Evolutionary conservation across 2,329 filamentous ascomycete genomes (phyloP), one percentile per base, ranked within the genome.

Genomic region (Apiospora koreana): DNA sequence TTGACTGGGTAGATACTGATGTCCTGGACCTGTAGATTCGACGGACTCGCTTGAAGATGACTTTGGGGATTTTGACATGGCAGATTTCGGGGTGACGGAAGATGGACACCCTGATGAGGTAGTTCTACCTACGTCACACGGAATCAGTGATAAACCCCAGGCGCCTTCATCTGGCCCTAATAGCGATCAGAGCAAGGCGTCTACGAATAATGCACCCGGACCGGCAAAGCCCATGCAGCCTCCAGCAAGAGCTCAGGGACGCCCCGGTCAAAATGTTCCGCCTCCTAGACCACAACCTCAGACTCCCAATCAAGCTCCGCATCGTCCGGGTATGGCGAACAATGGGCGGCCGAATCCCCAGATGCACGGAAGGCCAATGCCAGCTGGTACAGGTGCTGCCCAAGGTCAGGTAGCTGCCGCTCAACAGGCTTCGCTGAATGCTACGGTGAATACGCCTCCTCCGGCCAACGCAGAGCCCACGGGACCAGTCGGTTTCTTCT

Each of bases 71-170:
- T 92, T 94, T 77, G 92, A 94, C 76, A 92, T 94, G 80, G 91
- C 88, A 68, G 93, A 94, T 79, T 94, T 95, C 77, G 90, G 88
- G 66, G 91, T 92, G 9, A 83, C 86, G 12, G 87, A 93, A 72
- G 88, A 92, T 38, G 91, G 87, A 25, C 91, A 94, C 76, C 92
- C 93, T 4, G 93, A 96, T 78, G 93, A 95, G 78, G 86, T 95
- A n/a, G 81, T 87, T 41, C 80, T 95, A 16, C 81, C 86, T 9
- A 79, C 79, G n/a, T 77, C 78, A 48, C 73, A 78, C 58, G 71
- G 46, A 35, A 68, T 68, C 50, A 74, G 76, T 70, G 76, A 80
- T 65, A 78, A 75, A 74, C 71, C 76, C 68, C 73, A 78, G 68
- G 70, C 65, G 64, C 46, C 73, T 58, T 67, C 74, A 12, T 28